Conservation (phyloP, 2,329 filamentous ascomycete species). For the Escovopsis weberi region DNA sequence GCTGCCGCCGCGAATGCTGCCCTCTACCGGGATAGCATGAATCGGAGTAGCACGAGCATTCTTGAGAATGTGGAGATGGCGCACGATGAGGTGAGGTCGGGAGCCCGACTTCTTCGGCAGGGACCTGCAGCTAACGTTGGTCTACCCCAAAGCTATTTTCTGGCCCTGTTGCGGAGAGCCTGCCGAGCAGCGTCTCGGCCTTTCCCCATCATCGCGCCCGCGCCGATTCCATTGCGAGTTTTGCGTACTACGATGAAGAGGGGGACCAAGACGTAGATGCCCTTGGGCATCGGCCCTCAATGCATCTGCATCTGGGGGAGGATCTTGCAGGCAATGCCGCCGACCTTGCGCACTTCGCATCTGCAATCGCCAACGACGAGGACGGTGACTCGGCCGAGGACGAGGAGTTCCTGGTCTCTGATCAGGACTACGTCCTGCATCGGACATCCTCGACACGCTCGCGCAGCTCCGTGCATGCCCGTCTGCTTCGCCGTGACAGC, state of each 20-base stretch:
- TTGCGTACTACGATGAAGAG: constrained; percentile 73
- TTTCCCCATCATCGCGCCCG: constrained; percentile 74
- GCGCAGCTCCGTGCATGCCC: constrained; percentile 40
- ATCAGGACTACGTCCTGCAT: constrained; percentile 35
- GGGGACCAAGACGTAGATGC: constrained; percentile 12
- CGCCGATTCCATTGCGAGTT: constrained; percentile 75
- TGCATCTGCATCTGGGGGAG: constrained; percentile 9
- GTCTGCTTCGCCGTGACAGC: constrained; percentile 60
- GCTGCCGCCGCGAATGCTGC: constrained; percentile 11
- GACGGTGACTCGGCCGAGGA: constrained; percentile 23
- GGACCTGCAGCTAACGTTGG: constrained; percentile 5
- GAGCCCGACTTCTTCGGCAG: constrained; percentile 1
- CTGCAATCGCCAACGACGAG: constrained; percentile 22
- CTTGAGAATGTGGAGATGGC: constrained; percentile 98
- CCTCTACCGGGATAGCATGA: constrained; percentile 53
- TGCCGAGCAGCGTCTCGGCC: constrained; percentile 86
- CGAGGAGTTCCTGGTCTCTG: constrained; percentile 24
- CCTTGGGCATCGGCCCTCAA: not conserved
- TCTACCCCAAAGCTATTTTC: constrained; percentile 52
- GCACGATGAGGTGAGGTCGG: constrained; percentile 60
- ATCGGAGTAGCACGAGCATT: constrained; percentile 63
- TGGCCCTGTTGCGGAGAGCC: constrained; percentile 84
- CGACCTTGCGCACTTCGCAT: constrained; percentile 13
- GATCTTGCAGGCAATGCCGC: constrained; percentile 22
- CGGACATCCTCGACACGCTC: constrained; percentile 50